These are phyloP conservation scores for Phytophthora pluvialis DNA, from an alignment of 352 stramenopile genomes.

Conservation along the genomic window DNA sequence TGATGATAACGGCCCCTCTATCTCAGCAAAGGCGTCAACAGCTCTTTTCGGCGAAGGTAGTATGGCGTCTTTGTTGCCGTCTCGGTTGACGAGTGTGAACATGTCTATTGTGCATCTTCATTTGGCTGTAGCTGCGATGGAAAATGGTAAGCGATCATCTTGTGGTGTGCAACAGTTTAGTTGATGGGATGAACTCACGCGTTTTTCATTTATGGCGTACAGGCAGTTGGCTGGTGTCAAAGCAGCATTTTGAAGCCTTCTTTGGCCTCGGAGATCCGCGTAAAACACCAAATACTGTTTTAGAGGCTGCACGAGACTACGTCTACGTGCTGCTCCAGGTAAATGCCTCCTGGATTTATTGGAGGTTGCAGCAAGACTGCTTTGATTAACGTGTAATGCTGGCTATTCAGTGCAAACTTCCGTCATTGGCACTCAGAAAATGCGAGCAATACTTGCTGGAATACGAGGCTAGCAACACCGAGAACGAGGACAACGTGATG, in stretches of 20 bases:
- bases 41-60: conserved; percentile 31
- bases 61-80: conserved; percentile 29
- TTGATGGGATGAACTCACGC: conserved; percentile 8
- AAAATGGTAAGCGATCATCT: conserved; percentile 42
- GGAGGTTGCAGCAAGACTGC: background rate
- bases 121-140: conserved; percentile 50
- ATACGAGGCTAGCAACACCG: background rate
- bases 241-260: conserved; percentile 48
- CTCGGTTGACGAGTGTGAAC: conserved; percentile 18
- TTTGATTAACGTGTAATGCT: background rate
- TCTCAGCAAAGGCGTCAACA: background rate
- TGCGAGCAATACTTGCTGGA: conserved; percentile 45
- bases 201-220: background rate
- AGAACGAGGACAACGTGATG: background rate
- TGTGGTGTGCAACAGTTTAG: background rate
- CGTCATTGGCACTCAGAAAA: conserved; percentile 50
- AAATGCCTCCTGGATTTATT: background rate
- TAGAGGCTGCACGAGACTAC: conserved; percentile 43
- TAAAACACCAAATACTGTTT: background rate
- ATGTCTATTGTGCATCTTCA: conserved; percentile 32
- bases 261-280: conserved; percentile 10
- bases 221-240: conserved; percentile 49
- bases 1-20: background rate
- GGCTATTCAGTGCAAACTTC: conserved; percentile 49
- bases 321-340: conserved; percentile 76